Percentiles rank a stretch among this genome's conserved stretches.
phyloP scores from a whole-genome alignment of 2,329 filamentous ascomycete genomes.

The Aspergillus carbonarius region DNA sequence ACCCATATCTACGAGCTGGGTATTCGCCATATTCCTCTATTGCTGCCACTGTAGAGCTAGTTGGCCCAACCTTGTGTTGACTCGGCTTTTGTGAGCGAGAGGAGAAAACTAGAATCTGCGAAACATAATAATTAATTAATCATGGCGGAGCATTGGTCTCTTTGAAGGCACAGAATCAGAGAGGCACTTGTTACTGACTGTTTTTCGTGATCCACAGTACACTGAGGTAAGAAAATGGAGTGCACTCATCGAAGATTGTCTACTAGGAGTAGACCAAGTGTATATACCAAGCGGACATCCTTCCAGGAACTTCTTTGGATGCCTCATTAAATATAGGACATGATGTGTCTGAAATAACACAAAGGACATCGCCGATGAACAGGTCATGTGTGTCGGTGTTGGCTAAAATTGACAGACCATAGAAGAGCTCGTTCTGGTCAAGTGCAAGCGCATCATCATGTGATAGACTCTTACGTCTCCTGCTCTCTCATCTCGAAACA shows the following conservation, averaged over 20 bases:
- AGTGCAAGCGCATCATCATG: neutral
- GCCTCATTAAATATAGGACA: no score
- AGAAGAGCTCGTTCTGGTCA: neutral
- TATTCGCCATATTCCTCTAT: neutral
- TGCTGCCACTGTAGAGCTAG: neutral
- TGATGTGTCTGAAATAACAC: no score
- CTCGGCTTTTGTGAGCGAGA: neutral
- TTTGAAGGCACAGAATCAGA: neutral
- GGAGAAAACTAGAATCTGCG: neutral
- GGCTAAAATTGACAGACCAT: neutral
- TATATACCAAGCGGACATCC: no score
- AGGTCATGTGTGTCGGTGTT: no score
- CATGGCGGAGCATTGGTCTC: neutral
- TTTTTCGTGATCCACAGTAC: neutral
- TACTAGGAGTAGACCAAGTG: no score
- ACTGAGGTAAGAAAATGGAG: no score
- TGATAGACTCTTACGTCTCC: neutral
- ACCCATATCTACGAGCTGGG: neutral
- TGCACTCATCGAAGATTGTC: no score
- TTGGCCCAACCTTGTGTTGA: neutral
- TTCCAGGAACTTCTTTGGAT: no score
- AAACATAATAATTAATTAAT: neutral
- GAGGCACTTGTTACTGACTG: neutral
- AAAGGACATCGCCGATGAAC: no score
- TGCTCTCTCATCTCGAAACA: neutral